phyloP scores from a whole-genome alignment of 176 grass and related monocot genomes.

The Phragmites australis region DNA sequence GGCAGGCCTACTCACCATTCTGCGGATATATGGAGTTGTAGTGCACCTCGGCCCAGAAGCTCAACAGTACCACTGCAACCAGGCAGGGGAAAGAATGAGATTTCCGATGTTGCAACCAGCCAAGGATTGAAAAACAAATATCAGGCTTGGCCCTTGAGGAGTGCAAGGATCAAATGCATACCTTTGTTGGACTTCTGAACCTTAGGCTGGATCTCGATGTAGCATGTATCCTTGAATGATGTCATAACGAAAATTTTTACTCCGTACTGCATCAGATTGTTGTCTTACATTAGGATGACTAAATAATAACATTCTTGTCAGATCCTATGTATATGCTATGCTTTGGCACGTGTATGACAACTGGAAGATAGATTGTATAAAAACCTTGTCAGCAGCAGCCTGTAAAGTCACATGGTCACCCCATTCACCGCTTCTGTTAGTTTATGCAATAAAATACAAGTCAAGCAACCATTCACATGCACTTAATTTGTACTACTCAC shows the following conservation, averaged over 20 bases:
- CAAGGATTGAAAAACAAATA: background rate
- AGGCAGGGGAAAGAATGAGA: conserved; percentile 8
- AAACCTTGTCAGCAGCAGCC: conserved; percentile 90
- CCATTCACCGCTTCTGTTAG: conserved; percentile 82
- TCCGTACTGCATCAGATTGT: conserved; percentile 77
- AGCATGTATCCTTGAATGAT: conserved; percentile 99
- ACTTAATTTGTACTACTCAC: conserved; percentile 4
- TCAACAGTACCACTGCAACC: conserved; percentile 80
- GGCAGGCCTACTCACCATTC: conserved; percentile 76
- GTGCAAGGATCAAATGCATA: conserved; percentile 32
- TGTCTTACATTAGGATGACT: conserved; percentile 35
- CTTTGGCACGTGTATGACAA: conserved; percentile 25
- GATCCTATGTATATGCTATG: conserved; percentile 24
- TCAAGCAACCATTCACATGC: conserved; percentile 17
- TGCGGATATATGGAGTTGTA: conserved; percentile 94
- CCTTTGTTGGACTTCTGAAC: conserved; percentile 95
- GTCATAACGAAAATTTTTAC: conserved; percentile 96
- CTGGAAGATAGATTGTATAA: conserved; percentile 27
- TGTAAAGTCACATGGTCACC: conserved; percentile 98
- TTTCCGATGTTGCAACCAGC: background rate
- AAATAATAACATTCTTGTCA: conserved; percentile 26
- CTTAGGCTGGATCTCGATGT: conserved; percentile 97
- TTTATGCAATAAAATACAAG: conserved; percentile 35
- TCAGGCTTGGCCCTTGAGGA: background rate
- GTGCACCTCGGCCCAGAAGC: conserved; percentile 99